phyloP scores from a whole-genome alignment of 2,329 filamentous ascomycete species.

The Capronia coronata region DNA sequence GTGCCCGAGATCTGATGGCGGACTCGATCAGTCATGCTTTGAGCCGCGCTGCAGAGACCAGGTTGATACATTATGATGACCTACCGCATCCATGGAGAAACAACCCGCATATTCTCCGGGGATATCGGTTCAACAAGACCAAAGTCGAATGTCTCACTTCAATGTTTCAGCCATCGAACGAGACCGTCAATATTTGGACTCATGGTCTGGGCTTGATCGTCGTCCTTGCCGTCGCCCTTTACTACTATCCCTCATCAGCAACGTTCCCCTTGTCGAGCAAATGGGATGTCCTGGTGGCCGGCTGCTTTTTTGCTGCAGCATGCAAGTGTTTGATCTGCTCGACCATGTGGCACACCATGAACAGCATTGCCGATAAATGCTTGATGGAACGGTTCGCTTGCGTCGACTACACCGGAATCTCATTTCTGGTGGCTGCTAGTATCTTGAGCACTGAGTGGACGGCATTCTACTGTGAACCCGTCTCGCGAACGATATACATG shows the following conservation, averaged over 20 bases:
- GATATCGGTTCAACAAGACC: slow-evolving; percentile 89
- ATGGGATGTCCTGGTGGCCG: slow-evolving; percentile 82
- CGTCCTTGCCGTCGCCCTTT: slow-evolving; percentile 82
- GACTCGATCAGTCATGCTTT: slow-evolving; percentile 79
- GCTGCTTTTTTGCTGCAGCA: slow-evolving; percentile 91
- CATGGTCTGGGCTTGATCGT: slow-evolving; percentile 84
- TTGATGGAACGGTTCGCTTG: slow-evolving; percentile 94
- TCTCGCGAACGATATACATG: slow-evolving; percentile 83
- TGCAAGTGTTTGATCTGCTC: slow-evolving; percentile 93
- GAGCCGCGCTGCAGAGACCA: slow-evolving; percentile 65
- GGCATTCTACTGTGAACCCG: slow-evolving; percentile 93
- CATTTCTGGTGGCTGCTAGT: slow-evolving; percentile 83
- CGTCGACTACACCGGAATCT: slow-evolving; percentile 97
- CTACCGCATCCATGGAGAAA: slow-evolving; percentile 87
- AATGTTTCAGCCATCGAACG: slow-evolving; percentile 79
- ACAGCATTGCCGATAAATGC: slow-evolving; percentile 81
- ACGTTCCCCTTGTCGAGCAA: slow-evolving; percentile 85
- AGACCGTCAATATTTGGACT: slow-evolving; percentile 96
- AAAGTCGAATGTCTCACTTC: slow-evolving; percentile 84
- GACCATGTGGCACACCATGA: slow-evolving; percentile 98
- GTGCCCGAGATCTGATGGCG: slow-evolving; percentile 74
- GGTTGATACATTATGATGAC: slow-evolving; percentile 82
- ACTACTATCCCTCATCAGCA: slow-evolving; percentile 83
- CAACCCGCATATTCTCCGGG: slow-evolving; percentile 85
- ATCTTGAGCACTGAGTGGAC: slow-evolving; percentile 99